A percentile compares a stretch with the other conserved stretches of the same genome.
phyloP scores from a whole-genome alignment of 805 yeast species.

The Yarrowia sp. region DNA sequence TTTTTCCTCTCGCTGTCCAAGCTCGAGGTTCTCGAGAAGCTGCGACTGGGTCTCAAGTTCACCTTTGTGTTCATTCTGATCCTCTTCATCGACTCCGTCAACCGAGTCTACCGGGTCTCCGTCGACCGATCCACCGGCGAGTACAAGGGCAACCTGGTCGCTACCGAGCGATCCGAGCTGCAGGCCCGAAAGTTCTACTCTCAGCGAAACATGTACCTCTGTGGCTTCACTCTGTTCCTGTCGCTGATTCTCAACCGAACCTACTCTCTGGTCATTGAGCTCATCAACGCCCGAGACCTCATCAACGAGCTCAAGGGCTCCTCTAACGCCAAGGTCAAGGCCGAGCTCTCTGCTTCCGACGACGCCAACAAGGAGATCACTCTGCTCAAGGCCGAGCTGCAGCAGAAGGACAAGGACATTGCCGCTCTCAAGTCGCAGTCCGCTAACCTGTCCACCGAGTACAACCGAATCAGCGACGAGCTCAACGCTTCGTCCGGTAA shows the following conservation, averaged over 20 bases:
- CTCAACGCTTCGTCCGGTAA: conserved; percentile 36
- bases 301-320: conserved; percentile 42
- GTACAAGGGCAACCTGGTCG: conserved; percentile 37
- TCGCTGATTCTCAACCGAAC: conserved; percentile 84
- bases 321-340: conserved; percentile 32
- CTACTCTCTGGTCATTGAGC: conserved; percentile 42
- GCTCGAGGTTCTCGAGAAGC: conserved; percentile 62
- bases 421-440: conserved; percentile 72
- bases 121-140: conserved; percentile 39
- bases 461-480: conserved; percentile 48
- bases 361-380: conserved; percentile 40
- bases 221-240: conserved; percentile 91
- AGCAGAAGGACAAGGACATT: conserved; percentile 63
- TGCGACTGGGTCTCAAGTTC: conserved; percentile 67
- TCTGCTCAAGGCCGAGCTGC: conserved; percentile 51
- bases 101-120: conserved; percentile 68
- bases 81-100: conserved; percentile 83
- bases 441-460: conserved; percentile 59
- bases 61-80: conserved; percentile 67
- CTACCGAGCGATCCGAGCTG: conserved; percentile 70
- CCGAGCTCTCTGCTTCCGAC: conserved; percentile 37
- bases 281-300: conserved; percentile 52
- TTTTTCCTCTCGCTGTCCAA: conserved; percentile 86
- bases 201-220: conserved; percentile 92
- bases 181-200: conserved; percentile 88